Conservation (phyloP, 108 stramenopile species). For the Cyclostephanos invisitatus region DNA sequence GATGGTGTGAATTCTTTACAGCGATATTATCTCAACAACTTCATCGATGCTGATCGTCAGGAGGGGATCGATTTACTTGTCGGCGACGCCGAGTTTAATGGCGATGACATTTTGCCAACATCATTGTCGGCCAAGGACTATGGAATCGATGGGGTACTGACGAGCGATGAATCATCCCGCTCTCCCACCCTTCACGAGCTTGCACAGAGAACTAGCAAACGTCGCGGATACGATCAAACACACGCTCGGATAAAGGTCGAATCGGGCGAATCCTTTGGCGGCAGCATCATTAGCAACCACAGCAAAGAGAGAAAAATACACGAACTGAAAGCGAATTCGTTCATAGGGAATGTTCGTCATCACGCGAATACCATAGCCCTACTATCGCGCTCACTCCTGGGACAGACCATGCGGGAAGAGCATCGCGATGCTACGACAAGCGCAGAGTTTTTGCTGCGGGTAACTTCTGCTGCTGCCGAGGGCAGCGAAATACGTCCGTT, state of each 20-base stretch:
- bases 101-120: neutral
- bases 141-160: neutral
- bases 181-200: conserved; percentile 25
- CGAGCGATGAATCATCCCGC: conserved; percentile 29
- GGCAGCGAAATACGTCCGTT: conserved; percentile 9
- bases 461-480: conserved; percentile 31
- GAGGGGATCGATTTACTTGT: conserved; percentile 95
- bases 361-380: conserved; percentile 56
- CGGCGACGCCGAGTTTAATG: conserved; percentile 60
- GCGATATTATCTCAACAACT: conserved; percentile 96
- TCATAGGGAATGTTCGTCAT: conserved; percentile 70
- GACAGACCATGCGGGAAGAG: conserved; percentile 28
- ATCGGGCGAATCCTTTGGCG: neutral
- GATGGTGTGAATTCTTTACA: conserved; percentile 96
- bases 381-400: conserved; percentile 24
- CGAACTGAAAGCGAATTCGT: conserved; percentile 55
- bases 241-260: conserved; percentile 38
- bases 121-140: conserved; percentile 21
- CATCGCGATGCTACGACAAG: conserved; percentile 27
- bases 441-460: conserved; percentile 37
- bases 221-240: conserved; percentile 32
- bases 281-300: neutral
- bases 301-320: neutral
- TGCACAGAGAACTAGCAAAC: conserved; percentile 13
- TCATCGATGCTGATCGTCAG: conserved; percentile 92